Percentiles rank a stretch among this genome's conserved stretches.
phyloP scores from a whole-genome alignment of 352 stramenopile genomes.

The Phytopythium montanum region DNA sequence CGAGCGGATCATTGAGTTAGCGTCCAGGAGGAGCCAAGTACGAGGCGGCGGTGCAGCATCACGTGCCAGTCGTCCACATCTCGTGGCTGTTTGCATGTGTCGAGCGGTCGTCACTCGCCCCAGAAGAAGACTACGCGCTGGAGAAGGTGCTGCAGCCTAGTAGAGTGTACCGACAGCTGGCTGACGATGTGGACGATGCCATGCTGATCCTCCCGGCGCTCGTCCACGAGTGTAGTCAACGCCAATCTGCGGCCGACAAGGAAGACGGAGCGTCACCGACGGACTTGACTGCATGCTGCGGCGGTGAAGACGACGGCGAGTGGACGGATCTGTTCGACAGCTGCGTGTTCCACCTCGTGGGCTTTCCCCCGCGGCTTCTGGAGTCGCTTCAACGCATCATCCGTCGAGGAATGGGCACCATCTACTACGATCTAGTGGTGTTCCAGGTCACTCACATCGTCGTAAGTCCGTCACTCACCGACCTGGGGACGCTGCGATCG shows the following conservation, averaged over 20 bases:
- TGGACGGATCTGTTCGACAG: constrained; percentile 66
- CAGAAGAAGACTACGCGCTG: constrained; percentile 48
- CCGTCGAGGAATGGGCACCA: constrained; percentile 64
- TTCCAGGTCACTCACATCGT: constrained; percentile 66
- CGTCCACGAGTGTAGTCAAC: constrained; percentile 17
- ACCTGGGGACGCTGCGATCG: constrained; percentile 25
- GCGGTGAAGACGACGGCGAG: constrained; percentile 14
- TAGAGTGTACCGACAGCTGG: constrained; percentile 32
- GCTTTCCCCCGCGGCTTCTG: constrained; percentile 41
- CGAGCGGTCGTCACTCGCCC: constrained; percentile 36
- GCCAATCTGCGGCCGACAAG: background rate
- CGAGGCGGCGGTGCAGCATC: constrained; percentile 45
- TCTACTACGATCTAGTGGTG: constrained; percentile 55
- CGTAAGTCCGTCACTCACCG: constrained; percentile 45
- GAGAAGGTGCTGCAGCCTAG: constrained; percentile 27
- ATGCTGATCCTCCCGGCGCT: constrained; percentile 23
- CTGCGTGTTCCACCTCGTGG: constrained; percentile 56
- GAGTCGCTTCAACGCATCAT: constrained; percentile 42
- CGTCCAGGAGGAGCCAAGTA: constrained; percentile 57
- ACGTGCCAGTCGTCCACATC: constrained; percentile 65
- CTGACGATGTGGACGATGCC: constrained; percentile 31
- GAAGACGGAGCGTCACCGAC: background rate
- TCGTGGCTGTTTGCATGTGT: constrained; percentile 71
- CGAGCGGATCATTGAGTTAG: constrained; percentile 10
- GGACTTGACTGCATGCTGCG: background rate